These are phyloP conservation scores for Plenodomus biglobosus DNA, from an alignment of 2,329 filamentous ascomycete genomes.

Conservation along the genomic window DNA sequence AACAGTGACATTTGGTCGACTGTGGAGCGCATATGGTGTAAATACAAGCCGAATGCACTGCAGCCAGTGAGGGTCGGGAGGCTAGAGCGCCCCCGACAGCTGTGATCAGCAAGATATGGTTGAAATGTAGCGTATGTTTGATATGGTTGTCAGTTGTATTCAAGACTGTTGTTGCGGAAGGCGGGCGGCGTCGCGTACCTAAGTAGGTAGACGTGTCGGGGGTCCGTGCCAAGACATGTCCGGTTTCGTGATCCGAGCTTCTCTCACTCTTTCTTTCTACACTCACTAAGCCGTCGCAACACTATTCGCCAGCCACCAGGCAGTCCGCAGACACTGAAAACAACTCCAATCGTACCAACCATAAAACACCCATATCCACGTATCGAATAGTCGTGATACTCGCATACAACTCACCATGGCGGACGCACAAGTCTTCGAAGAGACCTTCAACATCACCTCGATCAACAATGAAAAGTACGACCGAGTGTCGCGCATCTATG, in stretches of 20 bases:
- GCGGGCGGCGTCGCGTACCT: too few relatives aligned
- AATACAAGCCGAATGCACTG: not conserved
- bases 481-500: conserved; percentile 83
- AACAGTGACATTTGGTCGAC: conserved; percentile 19
- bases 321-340: not conserved
- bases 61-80: not conserved
- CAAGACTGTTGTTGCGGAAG: not conserved
- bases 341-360: not conserved
- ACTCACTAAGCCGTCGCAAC: conserved; percentile 4
- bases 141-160: not conserved
- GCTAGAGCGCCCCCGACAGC: not conserved
- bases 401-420: conserved; percentile 56
- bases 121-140: not conserved
- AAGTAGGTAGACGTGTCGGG: conserved; percentile 3
- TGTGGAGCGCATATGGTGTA: conserved; percentile 12
- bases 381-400: not conserved
- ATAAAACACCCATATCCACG: not conserved
- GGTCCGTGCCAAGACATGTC: conserved; percentile 3
- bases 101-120: not conserved
- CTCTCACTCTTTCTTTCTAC: conserved; percentile 3
- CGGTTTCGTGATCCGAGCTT: conserved; percentile 13
- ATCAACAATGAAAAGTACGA: conserved; percentile 90
- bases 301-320: not conserved
- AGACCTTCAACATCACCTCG: conserved; percentile 79
- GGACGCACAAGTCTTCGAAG: conserved; percentile 92